phyloP scores from a whole-genome alignment of 2,329 filamentous ascomycete genomes.

The Akanthomyces muscarius region DNA sequence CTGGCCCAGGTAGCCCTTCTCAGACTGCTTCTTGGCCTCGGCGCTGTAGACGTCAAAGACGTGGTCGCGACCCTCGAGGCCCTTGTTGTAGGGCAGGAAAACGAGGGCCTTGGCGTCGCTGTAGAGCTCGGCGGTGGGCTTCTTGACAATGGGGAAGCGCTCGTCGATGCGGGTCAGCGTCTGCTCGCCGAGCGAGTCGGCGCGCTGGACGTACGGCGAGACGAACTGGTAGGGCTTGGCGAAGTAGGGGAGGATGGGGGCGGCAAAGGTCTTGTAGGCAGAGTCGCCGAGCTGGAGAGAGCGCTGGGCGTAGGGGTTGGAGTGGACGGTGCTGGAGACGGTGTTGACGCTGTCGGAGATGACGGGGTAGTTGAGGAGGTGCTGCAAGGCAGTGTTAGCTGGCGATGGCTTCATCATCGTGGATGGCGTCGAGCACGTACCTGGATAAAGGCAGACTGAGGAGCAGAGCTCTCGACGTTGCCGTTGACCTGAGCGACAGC shows the following conservation, averaged over 20 bases:
- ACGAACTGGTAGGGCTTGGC: slow-evolving; percentile 76
- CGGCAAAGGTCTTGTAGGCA: slow-evolving; percentile 71
- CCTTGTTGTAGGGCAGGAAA: slow-evolving; percentile 60
- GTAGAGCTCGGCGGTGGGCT: slow-evolving; percentile 68
- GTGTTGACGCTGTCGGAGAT: slow-evolving; percentile 73
- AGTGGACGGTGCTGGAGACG: slow-evolving; percentile 76
- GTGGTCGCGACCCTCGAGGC: slow-evolving; percentile 58
- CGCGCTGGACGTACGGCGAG: slow-evolving; percentile 77
- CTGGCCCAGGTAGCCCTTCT: slow-evolving; percentile 60
- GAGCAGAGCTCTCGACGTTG: slow-evolving; percentile 15
- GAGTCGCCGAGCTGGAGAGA: slow-evolving; percentile 72
- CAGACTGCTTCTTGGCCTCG: slow-evolving; percentile 60
- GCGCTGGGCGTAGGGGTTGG: slow-evolving; percentile 78
- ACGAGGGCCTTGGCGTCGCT: slow-evolving; percentile 59
- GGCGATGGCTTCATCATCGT: not conserved
- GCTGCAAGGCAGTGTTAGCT: slow-evolving; percentile 46
- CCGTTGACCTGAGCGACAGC: slow-evolving; percentile 19
- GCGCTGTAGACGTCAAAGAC: slow-evolving; percentile 52
- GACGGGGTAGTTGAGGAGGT: slow-evolving; percentile 79
- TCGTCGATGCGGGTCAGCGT: slow-evolving; percentile 67
- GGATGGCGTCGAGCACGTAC: slow-evolving; percentile 29
- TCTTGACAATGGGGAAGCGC: slow-evolving; percentile 69
- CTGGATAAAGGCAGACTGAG: slow-evolving; percentile 45
- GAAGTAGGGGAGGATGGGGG: slow-evolving; percentile 68
- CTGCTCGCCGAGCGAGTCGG: slow-evolving; percentile 71